Evolutionary conservation across 164 flowering plant genomes (phyloP), one percentile per base, ranked within the genome.

Genomic region (Akebia trifoliata): DNA sequence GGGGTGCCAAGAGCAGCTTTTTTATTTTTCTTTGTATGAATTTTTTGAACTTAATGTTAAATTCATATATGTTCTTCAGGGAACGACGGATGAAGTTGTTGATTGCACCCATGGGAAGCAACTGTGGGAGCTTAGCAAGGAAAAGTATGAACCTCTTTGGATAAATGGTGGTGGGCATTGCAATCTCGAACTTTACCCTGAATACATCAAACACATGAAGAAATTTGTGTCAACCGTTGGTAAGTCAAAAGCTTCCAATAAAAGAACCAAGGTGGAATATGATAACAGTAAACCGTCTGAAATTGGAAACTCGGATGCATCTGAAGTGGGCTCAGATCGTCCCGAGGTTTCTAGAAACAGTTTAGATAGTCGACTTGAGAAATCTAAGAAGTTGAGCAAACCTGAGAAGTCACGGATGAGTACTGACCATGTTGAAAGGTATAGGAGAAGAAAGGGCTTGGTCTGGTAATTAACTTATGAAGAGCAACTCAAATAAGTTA

Each of bases 91-190:
- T 78, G 93, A 89, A 70, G 93, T 92, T 60, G 96, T 92, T 39
- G 84, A 92, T 65, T 83, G 77, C 47, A 82, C 94, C 56, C 97
- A 92, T 66, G 98, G 98, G 34, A 92, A 81, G 76, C 93, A 81
- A 71, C 90, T 89, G 32, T 78, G 80, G 76, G 93, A 87, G 59
- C 91, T 86, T 54, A 72, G 86, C 76, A 87, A 87, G 71, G 75
- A 78, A 44, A 85, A 82, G 59, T 84, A 85, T 54, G 96, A 92
- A 31, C 98, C 98, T 12, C 70, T 89, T 3, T 92, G 98, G 96
- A 54, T 92, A 63, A 82, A 60, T 54, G 98, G 98, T 10, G 98
- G 98, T 47, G 93, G 93, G 17, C 98, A 92, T 61, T 87, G 91
- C 77, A 84, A 87, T 67, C 90, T 92, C 32, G 96, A 92, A 74